Base-by-base conservation (phyloP, 2,329 filamentous ascomycete genomes). In the Xylariaceae sp. region DNA sequence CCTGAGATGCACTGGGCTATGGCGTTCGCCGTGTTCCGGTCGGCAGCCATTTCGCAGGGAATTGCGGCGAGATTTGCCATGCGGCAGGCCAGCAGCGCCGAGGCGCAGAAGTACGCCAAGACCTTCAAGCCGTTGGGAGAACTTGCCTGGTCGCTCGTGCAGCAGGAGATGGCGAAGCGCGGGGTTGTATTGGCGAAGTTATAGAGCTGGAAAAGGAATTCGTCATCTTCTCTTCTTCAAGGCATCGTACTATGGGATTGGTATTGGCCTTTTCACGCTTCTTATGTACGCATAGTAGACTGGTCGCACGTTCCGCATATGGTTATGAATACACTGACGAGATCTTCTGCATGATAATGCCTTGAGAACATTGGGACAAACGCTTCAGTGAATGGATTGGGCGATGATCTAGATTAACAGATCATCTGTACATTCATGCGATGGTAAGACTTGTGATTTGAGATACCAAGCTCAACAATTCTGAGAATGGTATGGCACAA, bases 41-140 rank as follows among this genome's bases (percentile, higher is more conserved):
- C 80, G 56, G 78, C 84, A 35, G 85, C 80, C 54, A 85, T 89
- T 63, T 83, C 80, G 67, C 94, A 99, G 78, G 94, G 94, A 2
- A 97, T 99, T 72, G 92, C 92, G 53, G 94, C 94, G 53, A 79
- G 94, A 64, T 89, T 89, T 73, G 94, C 94, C 30, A 77, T 83
- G 52, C 79, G 93, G 53, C 93, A 97, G 80, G 94, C 94, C 44
- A 96, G 92, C 75, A 96, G 91, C 73, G 88, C 85, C 59, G 84
- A 88, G 72, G 94, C 94, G 5, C 82, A 80, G 66, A 81, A 86
- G 48, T 90, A 96, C 74, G 91, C 82, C 0, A 77, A 77, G 57
- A 83, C 84, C 72, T 86, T 89, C 75, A 80, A 78, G 51, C 86
- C 89, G 18, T 84, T 93, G 78, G 92, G 88, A 0, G 81, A 90